Evolutionary conservation across 2,329 filamentous ascomycete species (phyloP), one percentile per base, ranked within the genome.

Genomic region (Escovopsis sp.): DNA sequence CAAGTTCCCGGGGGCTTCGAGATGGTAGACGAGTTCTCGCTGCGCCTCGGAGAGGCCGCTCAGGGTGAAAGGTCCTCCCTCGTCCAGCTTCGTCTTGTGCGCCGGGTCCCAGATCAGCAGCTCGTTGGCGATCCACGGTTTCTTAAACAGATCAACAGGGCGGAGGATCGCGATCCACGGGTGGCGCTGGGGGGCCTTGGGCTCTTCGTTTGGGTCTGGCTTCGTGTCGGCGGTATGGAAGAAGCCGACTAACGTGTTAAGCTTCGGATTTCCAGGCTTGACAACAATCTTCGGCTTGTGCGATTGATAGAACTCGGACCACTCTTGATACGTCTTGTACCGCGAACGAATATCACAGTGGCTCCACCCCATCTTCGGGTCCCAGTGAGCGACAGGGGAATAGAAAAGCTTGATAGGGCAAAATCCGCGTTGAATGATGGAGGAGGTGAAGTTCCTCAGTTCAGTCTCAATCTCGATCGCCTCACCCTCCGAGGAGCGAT

Each of bases 31-130:
- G 5, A 70, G 43, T 14, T 54, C 48, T 8, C 52, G 56, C 41
- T 76, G 71, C 34, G 63, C 62, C 15, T 55, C 47, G 3, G 57
- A 52, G 3, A 75, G 53, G 12, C 62, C 55, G 1, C 43, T 42
- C 35, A 58, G 49, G 2, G 44, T 46, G 1, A 54, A 29, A 2
- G 35, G 4, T 4, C 42, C 30, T 12, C 41, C 38, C 0, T 38
- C 34, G 0, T 43, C 39, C 6, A 52, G 48, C 18, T 47, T 53
- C 1, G 48, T 42, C 2, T 39, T 43, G 7, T 55, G 52, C 1
- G 48, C 43, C 2, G 54, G 38, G 41, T 75, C 71, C 69, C 69
- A 73, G 27, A 76, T 67, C 5, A 75, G 52, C 11, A 76, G 43
- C 43, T 75, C 69, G 3, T 58, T 56, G 2, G 35, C 34, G 1